Evolutionary conservation across 345 rosid species (phyloP).

Genomic region (Clarkia xantiana): DNA sequence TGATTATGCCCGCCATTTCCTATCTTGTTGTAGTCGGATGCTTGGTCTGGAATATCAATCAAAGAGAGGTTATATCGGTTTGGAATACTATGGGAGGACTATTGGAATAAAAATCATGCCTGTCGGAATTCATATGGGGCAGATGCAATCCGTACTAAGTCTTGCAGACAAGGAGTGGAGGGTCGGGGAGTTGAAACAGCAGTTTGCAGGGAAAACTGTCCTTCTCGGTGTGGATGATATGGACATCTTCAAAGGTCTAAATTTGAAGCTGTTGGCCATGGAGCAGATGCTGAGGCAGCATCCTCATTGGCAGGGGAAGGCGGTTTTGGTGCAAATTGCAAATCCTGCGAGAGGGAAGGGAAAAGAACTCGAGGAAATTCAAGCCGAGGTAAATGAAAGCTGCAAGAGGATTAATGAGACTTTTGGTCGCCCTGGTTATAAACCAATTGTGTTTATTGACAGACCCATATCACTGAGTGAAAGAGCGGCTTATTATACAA

Average conservation of each 20-base stretch:
- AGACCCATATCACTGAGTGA: slow-evolving; percentile 45
- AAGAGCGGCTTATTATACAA: slow-evolving; percentile 45
- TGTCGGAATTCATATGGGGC: slow-evolving; percentile 70
- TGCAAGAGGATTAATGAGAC: slow-evolving; percentile 53
- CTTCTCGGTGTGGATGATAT: slow-evolving; percentile 71
- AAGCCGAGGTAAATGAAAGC: slow-evolving; percentile 42
- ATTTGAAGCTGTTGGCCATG: slow-evolving; percentile 64
- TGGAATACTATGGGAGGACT: slow-evolving; percentile 68
- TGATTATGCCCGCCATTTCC: slow-evolving; percentile 90
- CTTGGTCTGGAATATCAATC: slow-evolving; percentile 64
- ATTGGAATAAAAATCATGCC: slow-evolving; percentile 77
- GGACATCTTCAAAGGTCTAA: slow-evolving; percentile 71
- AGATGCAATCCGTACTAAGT: slow-evolving; percentile 48
- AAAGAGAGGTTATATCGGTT: slow-evolving; percentile 58
- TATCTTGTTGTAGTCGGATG: slow-evolving; percentile 69
- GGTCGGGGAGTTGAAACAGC: slow-evolving; percentile 50
- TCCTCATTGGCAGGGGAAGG: slow-evolving; percentile 55
- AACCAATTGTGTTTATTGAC: slow-evolving; percentile 56
- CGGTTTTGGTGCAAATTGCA: slow-evolving; percentile 53
- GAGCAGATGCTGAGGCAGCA: slow-evolving; percentile 66
- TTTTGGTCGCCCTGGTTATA: slow-evolving; percentile 44
- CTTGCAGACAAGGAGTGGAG: slow-evolving; percentile 65
- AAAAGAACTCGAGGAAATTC: slow-evolving; percentile 52
- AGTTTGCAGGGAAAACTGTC: slow-evolving; percentile 60
- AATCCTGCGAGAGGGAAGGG: slow-evolving; percentile 68